phyloP scores from a whole-genome alignment of 768 basidiomycete genomes.

The Boletus vinaceobasis region DNA sequence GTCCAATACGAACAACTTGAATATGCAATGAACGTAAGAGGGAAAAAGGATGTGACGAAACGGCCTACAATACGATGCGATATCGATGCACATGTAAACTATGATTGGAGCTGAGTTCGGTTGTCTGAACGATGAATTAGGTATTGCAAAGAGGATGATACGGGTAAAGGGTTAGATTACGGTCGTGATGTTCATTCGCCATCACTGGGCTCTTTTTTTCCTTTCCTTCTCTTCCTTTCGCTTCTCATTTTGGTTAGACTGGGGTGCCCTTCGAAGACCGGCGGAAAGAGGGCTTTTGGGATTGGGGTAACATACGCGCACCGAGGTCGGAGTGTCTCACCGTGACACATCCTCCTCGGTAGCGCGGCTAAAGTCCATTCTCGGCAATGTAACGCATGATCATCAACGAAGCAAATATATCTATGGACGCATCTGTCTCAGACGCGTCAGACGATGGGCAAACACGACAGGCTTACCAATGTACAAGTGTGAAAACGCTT shows the following conservation, averaged over 20 bases:
- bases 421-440: conserved; percentile 28
- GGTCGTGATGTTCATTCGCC: conserved; percentile 8
- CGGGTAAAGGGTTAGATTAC: not conserved
- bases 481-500: conserved; percentile 49
- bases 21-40: too few relatives aligned
- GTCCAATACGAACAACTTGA: not conserved
- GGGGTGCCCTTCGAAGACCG: not conserved
- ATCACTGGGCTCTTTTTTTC: not conserved
- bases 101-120: not conserved
- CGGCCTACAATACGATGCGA: not conserved
- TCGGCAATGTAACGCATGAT: conserved; percentile 65
- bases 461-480: conserved; percentile 41
- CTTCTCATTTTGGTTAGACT: not conserved
- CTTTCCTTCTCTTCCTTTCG: not conserved
- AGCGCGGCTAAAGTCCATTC: conserved; percentile 36
- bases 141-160: not conserved
- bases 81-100: not conserved
- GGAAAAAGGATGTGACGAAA: not conserved
- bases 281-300: conserved; percentile 9
- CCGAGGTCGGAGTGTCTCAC: not conserved
- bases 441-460: not conserved
- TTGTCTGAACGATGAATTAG: not conserved
- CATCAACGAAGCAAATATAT: conserved; percentile 54
- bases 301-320: not conserved
- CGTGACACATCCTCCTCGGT: not conserved